Evolutionary conservation across 2,329 filamentous ascomycete genomes (phyloP).

Genomic region (Colletotrichum abscissum): DNA sequence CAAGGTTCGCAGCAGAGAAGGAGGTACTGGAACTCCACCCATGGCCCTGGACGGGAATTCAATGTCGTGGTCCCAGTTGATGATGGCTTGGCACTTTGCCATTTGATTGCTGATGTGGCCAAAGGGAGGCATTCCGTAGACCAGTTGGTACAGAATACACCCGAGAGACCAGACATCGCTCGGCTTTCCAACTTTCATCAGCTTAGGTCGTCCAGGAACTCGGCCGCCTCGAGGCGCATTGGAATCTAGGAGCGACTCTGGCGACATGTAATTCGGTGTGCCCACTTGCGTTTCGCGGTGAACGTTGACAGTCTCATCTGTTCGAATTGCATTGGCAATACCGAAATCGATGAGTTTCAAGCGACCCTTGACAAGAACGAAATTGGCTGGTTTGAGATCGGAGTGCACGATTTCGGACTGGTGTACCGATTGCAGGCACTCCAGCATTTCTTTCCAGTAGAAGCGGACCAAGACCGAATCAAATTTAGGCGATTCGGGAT

Average conservation of each 20-base stretch:
- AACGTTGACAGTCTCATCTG: constrained; percentile 95
- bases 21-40: constrained; percentile 71
- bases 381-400: constrained; percentile 96
- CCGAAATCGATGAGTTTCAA: constrained; percentile 98
- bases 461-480: constrained; percentile 94
- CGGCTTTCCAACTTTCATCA: constrained; percentile 96
- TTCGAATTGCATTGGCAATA: constrained; percentile 96
- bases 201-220: constrained; percentile 65
- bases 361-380: constrained; percentile 88
- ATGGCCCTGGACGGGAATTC: constrained; percentile 77
- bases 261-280: constrained; percentile 98
- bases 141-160: constrained; percentile 98
- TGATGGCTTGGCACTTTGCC: constrained; percentile 86
- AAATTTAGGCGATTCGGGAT: constrained; percentile 78
- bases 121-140: constrained; percentile 96
- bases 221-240: constrained; percentile 70
- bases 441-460: constrained; percentile 99
- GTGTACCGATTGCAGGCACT: constrained; percentile 92
- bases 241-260: constrained; percentile 90
- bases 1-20: constrained; percentile 70
- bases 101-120: constrained; percentile 91
- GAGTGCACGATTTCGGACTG: constrained; percentile 94
- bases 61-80: constrained; percentile 80
- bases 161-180: constrained; percentile 97
- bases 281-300: constrained; percentile 96